A percentile compares a stretch with the other conserved stretches of the same genome.
These are phyloP conservation scores for Neurospora sp. DNA, from an alignment of 495 filamentous ascomycete genomes.

Conservation along the genomic window DNA sequence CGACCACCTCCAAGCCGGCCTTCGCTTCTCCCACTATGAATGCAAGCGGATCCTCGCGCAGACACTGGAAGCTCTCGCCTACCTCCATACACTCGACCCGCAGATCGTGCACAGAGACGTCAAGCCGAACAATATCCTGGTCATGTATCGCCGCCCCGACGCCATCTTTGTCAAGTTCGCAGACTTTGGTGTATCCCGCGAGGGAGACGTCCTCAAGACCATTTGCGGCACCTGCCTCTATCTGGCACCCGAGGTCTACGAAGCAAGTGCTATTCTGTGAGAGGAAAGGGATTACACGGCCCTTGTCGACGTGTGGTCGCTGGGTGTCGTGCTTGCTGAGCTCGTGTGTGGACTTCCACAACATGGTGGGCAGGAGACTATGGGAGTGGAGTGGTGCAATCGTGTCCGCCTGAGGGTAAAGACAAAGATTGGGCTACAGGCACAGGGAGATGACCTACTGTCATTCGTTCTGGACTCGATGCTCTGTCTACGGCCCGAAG, in stretches of 20 bases:
- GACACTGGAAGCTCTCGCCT: neutral
- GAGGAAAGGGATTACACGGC: neutral
- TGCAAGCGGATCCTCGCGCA: conserved; percentile 2
- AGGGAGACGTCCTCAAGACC: neutral
- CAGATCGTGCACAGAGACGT: conserved; percentile 8
- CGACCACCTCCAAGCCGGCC: neutral
- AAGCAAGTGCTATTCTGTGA: neutral
- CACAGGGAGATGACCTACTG: neutral
- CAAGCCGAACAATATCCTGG: conserved; percentile 4
- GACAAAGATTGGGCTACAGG: neutral
- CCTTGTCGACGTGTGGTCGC: neutral
- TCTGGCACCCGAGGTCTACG: neutral
- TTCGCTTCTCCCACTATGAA: neutral
- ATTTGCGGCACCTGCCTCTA: neutral
- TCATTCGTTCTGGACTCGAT: neutral
- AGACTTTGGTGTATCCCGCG: neutral
- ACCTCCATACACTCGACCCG: conserved; percentile 3
- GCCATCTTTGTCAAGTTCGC: conserved; percentile 2
- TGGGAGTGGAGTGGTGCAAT: neutral
- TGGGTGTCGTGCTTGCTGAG: neutral
- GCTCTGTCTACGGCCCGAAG: neutral
- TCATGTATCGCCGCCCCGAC: neutral
- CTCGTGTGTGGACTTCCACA: neutral
- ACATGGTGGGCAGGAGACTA: too few relatives aligned
- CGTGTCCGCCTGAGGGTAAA: neutral